phyloP scores from a whole-genome alignment of 805 yeast genomes.

The Suhomyces kilbournensis region DNA sequence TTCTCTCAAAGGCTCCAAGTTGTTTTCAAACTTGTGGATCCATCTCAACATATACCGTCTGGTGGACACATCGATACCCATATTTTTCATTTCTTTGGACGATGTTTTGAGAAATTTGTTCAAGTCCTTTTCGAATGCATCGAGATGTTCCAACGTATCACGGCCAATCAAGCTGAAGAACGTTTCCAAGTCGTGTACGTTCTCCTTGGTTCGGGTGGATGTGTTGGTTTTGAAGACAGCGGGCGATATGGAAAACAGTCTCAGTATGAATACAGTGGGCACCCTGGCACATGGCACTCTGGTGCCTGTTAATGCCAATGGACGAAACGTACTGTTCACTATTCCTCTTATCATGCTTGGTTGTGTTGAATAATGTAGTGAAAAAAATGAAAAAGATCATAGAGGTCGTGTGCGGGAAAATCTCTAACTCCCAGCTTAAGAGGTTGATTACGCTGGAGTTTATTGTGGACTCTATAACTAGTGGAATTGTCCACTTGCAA shows the following conservation, averaged over 20 bases:
- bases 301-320: neutral
- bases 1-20: conserved; percentile 52
- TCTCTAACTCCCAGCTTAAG: too few relatives aligned
- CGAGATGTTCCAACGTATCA: conserved; percentile 61
- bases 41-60: conserved; percentile 75
- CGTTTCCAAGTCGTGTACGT: conserved; percentile 59
- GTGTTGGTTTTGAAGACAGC: conserved; percentile 48
- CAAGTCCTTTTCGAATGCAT: conserved; percentile 58
- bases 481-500: neutral
- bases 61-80: conserved; percentile 71
- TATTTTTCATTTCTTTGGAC: conserved; percentile 59
- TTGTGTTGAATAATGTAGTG: neutral
- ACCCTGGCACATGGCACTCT: neutral
- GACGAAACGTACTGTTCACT: neutral
- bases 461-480: too few relatives aligned
- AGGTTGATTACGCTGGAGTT: too few relatives aligned
- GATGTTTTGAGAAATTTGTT: conserved; percentile 57
- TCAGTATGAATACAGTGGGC: neutral
- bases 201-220: conserved; percentile 42
- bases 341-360: neutral
- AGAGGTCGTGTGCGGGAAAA: conserved; percentile 1
- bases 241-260: conserved; percentile 9
- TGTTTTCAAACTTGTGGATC: conserved; percentile 62
- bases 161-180: conserved; percentile 82
- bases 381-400: neutral